A percentile compares a stretch with the other conserved stretches of the same genome.
Conservation (phyloP, 139 green algal species). For the Microglena sp. region DNA sequence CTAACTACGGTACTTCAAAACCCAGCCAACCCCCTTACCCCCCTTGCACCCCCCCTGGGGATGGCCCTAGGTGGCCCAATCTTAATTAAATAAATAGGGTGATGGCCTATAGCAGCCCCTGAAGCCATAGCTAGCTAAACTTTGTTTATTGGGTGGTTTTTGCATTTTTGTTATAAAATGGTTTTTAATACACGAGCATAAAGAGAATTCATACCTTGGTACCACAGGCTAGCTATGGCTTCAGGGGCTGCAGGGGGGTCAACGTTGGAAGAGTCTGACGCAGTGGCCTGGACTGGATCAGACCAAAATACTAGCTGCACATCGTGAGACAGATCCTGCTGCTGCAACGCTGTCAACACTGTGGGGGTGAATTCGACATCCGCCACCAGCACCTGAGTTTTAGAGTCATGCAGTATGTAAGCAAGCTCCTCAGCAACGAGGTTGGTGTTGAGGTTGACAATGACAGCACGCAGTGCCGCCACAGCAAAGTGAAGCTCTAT, state of each 20-base stretch:
- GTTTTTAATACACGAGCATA: no score
- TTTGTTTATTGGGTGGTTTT: no score
- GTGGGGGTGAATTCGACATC: constrained; percentile 24
- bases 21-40: background rate
- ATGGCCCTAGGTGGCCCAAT: background rate
- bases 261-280: background rate
- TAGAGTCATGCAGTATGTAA: constrained; percentile 55
- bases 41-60: background rate
- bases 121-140: no score
- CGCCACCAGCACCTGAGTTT: constrained; percentile 36
- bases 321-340: no score
- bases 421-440: constrained; percentile 58
- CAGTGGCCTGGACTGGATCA: background rate
- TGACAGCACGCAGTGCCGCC: constrained; percentile 48
- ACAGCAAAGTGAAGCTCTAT: constrained; percentile 67
- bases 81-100: no score
- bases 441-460: constrained; percentile 77
- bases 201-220: background rate
- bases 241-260: background rate
- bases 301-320: no score
- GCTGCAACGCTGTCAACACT: constrained; percentile 16
- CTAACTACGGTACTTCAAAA: background rate
- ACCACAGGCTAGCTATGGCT: constrained; percentile 1
- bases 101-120: no score
- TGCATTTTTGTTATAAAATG: no score